These are phyloP conservation scores for Wickerhamomyces mucosus DNA, from an alignment of 805 yeast species.

Conservation along the genomic window DNA sequence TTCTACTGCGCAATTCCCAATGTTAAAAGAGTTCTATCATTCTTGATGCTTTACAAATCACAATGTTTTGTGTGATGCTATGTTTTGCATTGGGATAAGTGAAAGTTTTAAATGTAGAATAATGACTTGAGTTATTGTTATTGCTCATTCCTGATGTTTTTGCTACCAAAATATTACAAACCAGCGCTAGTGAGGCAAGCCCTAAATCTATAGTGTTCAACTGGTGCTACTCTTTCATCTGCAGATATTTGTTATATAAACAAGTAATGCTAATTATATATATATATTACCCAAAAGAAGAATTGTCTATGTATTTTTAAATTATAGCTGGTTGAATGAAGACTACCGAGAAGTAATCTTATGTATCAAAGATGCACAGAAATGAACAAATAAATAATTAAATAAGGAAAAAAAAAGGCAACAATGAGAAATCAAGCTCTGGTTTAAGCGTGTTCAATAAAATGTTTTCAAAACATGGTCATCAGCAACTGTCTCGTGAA, in stretches of 20 bases:
- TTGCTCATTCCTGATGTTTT: background rate
- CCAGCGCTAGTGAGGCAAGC: too few species aligned
- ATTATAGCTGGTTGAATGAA: background rate
- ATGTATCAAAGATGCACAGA: background rate
- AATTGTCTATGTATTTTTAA: background rate
- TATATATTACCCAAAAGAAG: background rate
- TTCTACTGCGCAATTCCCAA: too few species aligned
- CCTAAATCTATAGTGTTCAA: too few species aligned
- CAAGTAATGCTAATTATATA: background rate
- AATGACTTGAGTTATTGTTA: background rate
- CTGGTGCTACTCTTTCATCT: background rate
- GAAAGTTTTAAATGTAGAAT: too few species aligned
- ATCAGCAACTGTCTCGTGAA: constrained; percentile 43
- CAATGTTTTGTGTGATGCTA: too few species aligned
- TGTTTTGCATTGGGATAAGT: too few species aligned
- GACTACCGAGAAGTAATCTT: background rate
- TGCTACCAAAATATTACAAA: too few species aligned
- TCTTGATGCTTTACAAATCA: too few species aligned
- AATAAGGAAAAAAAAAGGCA: background rate
- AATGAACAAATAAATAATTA: background rate
- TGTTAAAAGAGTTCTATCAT: too few species aligned
- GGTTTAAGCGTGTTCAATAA: constrained; percentile 17
- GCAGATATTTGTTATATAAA: background rate
- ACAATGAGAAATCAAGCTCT: background rate
- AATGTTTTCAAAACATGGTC: constrained; percentile 51